phyloP scores from a whole-genome alignment of 306 rosid species.

The Prunus fruticosa region DNA sequence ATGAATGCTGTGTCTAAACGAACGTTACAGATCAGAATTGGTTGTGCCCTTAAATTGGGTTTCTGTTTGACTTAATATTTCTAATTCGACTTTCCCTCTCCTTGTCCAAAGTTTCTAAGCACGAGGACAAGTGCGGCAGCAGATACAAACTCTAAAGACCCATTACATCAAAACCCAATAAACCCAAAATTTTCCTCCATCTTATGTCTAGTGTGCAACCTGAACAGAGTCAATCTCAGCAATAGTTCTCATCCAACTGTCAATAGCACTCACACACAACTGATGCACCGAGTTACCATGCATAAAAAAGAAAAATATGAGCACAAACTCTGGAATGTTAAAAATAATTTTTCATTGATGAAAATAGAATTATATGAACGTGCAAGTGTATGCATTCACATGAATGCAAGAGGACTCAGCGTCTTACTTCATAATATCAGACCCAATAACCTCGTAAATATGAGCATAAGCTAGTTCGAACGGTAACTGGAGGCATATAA shows the following conservation, averaged over 20 bases:
- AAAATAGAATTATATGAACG: not conserved
- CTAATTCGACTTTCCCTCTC: not conserved
- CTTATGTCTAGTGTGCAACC: not conserved
- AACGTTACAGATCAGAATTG: not conserved
- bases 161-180: not conserved
- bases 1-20: not conserved
- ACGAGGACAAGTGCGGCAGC: not conserved
- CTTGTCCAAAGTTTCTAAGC: not conserved
- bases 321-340: not conserved
- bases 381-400: not conserved
- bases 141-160: not conserved
- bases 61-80: not conserved
- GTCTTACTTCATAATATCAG: conserved; percentile 73
- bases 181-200: not conserved
- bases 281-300: not conserved
- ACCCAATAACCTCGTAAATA: conserved; percentile 65
- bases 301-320: not conserved
- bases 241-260: not conserved
- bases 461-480: conserved; percentile 97
- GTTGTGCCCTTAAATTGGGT: not conserved
- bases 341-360: not conserved
- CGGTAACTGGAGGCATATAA: conserved; percentile 93
- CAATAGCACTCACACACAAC: not conserved
- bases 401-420: conserved; percentile 9
- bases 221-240: not conserved